Evolutionary conservation across 2,329 filamentous ascomycete genomes (phyloP).

Genomic region (Bipolaris gigantea): DNA sequence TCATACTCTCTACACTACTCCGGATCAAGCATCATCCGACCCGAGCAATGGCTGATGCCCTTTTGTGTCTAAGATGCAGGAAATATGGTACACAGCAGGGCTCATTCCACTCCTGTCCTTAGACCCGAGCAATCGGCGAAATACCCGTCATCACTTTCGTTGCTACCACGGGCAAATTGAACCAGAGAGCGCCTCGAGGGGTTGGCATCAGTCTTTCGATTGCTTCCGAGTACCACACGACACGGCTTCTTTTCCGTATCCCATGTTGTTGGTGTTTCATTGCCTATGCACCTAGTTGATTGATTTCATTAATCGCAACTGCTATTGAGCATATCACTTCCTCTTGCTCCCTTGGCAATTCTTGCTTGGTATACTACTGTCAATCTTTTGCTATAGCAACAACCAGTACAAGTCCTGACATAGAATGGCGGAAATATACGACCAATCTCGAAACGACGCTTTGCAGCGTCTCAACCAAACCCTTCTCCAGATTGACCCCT

Average conservation of each 20-base stretch:
- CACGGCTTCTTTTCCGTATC: constrained; percentile 20
- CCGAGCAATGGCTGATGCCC: constrained; percentile 7
- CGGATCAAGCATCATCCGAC: background rate
- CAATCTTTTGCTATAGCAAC: background rate
- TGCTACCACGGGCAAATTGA: constrained; percentile 13
- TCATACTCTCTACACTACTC: background rate
- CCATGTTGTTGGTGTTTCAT: constrained; percentile 16
- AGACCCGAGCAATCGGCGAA: constrained; percentile 44
- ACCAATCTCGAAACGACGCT: constrained; percentile 33
- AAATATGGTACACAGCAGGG: constrained; percentile 9
- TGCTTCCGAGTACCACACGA: constrained; percentile 26
- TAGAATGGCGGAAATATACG: constrained; percentile 32
- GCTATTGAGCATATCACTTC: background rate
- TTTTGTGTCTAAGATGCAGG: constrained; percentile 5
- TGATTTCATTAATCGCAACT: constrained; percentile 14
- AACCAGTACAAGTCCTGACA: background rate
- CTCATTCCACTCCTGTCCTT: constrained; percentile 13
- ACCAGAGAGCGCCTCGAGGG: constrained; percentile 12
- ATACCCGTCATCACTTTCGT: constrained; percentile 2
- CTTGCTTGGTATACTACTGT: background rate
- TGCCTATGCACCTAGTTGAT: constrained; percentile 14
- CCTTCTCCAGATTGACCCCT: constrained; percentile 44
- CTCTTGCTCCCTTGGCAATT: background rate
- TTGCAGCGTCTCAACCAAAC: constrained; percentile 43
- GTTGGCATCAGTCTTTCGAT: constrained; percentile 16